phyloP scores from a whole-genome alignment of 2,329 filamentous ascomycete species.

The Botrytis fragariae region DNA sequence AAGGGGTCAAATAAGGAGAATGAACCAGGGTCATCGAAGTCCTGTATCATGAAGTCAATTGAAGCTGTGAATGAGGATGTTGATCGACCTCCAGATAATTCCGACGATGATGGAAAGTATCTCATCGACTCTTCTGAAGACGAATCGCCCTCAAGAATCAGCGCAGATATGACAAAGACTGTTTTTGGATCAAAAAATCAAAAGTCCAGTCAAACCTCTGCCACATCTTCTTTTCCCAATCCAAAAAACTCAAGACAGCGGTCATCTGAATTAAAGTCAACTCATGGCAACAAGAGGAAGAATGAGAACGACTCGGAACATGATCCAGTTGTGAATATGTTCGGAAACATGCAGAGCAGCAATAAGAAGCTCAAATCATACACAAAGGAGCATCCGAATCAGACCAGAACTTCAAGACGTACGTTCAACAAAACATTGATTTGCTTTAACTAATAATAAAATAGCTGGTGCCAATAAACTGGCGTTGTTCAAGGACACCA shows the following conservation, averaged over 20 bases:
- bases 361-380: constrained; percentile 19
- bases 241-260: background rate
- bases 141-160: constrained; percentile 3
- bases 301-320: constrained; percentile 16
- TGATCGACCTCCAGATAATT: constrained; percentile 14
- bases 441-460: constrained; percentile 11
- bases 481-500: background rate
- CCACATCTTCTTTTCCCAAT: background rate
- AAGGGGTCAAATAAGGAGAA: constrained; percentile 16
- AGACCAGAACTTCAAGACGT: constrained; percentile 1
- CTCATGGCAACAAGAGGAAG: constrained; percentile 26
- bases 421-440: background rate
- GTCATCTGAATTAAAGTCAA: constrained; percentile 10
- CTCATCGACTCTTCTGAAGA: constrained; percentile 9
- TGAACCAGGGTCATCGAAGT: background rate
- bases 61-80: constrained; percentile 8
- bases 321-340: constrained; percentile 24
- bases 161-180: constrained; percentile 18
- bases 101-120: constrained; percentile 11
- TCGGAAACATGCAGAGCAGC: constrained; percentile 23
- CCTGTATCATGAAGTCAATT: background rate
- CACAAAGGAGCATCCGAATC: background rate
- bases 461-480: constrained; percentile 10
- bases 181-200: background rate
- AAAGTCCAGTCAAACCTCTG: background rate